These are phyloP conservation scores for Styphnolobium japonicum DNA, from an alignment of 306 rosid species.

Conservation along the genomic window DNA sequence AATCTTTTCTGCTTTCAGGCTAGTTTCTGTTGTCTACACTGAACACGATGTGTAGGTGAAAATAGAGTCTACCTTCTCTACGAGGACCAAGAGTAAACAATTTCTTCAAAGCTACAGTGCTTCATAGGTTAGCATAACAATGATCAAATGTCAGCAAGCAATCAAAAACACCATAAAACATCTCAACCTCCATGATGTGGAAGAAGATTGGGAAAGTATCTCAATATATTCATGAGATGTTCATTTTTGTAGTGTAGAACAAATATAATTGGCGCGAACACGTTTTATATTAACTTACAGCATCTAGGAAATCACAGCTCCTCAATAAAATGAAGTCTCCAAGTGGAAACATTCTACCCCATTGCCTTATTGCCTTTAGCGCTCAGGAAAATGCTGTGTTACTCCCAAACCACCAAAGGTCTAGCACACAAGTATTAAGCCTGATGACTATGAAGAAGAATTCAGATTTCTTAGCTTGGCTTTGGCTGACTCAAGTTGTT, in stretches of 20 bases:
- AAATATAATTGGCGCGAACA: not conserved
- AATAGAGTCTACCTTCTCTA: not conserved
- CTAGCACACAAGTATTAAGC: not conserved
- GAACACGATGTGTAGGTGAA: not conserved
- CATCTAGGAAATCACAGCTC: not conserved
- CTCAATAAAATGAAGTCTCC: not conserved
- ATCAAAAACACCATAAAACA: not conserved
- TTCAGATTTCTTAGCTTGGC: slow-evolving; percentile 48
- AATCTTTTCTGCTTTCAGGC: not conserved
- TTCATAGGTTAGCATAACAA: not conserved
- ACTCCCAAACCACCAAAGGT: not conserved
- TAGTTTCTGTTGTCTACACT: not conserved
- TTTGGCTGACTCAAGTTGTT: slow-evolving; percentile 61
- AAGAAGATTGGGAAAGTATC: not conserved
- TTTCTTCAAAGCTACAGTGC: not conserved
- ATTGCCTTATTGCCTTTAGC: not conserved
- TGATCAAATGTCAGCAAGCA: not conserved
- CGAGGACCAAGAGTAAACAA: not conserved
- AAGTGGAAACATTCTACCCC: not conserved
- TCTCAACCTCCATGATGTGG: not conserved
- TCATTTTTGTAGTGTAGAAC: not conserved
- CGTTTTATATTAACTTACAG: slow-evolving; percentile 2
- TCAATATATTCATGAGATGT: not conserved
- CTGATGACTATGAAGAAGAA: slow-evolving; percentile 32
- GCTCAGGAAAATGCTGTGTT: not conserved